Conservation (phyloP, 1,139 yeast species). For the Hansenula sp. region DNA sequence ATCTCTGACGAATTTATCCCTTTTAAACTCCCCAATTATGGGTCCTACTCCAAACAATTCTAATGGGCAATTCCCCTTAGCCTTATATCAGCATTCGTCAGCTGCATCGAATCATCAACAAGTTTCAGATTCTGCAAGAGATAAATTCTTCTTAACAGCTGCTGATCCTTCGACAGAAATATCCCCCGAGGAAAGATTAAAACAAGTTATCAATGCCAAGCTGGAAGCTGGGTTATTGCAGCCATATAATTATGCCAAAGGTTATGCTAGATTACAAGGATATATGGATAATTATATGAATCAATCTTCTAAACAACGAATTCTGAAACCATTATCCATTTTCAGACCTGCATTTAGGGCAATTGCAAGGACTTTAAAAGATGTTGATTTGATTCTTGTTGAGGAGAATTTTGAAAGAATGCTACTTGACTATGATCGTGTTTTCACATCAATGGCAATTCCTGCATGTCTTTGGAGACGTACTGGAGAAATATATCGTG, state of each 20-base stretch:
- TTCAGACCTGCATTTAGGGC: conserved; percentile 95
- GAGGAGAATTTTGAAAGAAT: conserved; percentile 94
- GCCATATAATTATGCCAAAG: conserved; percentile 93
- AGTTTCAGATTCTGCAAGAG: conserved; percentile 78
- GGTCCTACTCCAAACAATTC: conserved; percentile 1
- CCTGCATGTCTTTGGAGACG: conserved; percentile 98
- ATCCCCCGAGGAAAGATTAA: conserved; percentile 90
- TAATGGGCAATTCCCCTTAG: conserved; percentile 1
- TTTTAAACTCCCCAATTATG: conserved; percentile 19
- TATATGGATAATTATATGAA: conserved; percentile 96
- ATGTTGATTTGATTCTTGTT: conserved; percentile 86
- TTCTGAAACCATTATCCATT: conserved; percentile 78
- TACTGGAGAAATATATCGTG: conserved; percentile 94
- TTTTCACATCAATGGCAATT: conserved; percentile 95
- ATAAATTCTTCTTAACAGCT: conserved; percentile 91
- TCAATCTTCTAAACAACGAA: conserved; percentile 78
- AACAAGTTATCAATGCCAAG: conserved; percentile 94
- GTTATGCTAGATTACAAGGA: conserved; percentile 83
- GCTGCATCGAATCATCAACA: conserved; percentile 21
- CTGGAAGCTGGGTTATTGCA: conserved; percentile 89
- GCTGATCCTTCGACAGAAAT: conserved; percentile 96
- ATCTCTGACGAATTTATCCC: conserved; percentile 19
- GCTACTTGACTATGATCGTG: conserved; percentile 91
- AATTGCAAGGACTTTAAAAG: conserved; percentile 85
- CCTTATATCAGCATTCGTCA: not conserved